phyloP scores from a whole-genome alignment of 1,284 basidiomycete genomes.

The Singerocomus rubriflavus region DNA sequence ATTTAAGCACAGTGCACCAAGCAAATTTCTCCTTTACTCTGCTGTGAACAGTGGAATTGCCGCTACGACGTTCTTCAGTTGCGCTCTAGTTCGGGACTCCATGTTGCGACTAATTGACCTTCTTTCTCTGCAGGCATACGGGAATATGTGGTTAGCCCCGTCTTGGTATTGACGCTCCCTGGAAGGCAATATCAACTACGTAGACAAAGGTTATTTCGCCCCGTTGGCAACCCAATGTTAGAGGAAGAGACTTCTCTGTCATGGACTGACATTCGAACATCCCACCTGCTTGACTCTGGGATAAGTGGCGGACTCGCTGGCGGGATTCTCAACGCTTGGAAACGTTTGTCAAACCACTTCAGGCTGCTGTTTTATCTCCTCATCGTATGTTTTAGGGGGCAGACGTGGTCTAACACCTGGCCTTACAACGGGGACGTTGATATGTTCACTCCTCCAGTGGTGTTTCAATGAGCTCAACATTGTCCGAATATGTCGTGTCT shows the following conservation, averaged over 20 bases:
- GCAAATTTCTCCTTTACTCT: conserved; percentile 36
- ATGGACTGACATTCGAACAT: conserved; percentile 52
- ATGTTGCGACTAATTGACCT: neutral
- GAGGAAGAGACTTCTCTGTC: conserved; percentile 25
- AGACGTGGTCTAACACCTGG: conserved; percentile 46
- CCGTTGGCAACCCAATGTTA: conserved; percentile 2
- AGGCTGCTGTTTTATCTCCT: neutral
- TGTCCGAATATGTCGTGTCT: conserved; percentile 52
- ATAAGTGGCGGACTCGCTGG: conserved; percentile 64
- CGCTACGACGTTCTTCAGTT: conserved; percentile 70
- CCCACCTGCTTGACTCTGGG: conserved; percentile 58
- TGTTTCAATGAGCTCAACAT: conserved; percentile 63
- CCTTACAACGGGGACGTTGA: conserved; percentile 48
- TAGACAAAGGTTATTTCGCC: conserved; percentile 34
- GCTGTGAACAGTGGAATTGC: conserved; percentile 66
- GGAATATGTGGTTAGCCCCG: conserved; percentile 62
- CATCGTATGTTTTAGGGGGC: conserved; percentile 37
- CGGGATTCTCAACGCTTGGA: conserved; percentile 46
- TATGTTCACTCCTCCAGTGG: conserved; percentile 59
- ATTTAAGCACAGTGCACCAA: conserved; percentile 42
- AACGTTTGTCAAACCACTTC: conserved; percentile 34
- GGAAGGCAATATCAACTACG: conserved; percentile 35
- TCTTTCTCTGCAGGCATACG: conserved; percentile 48
- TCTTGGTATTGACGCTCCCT: conserved; percentile 36
- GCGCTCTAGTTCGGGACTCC: conserved; percentile 24